Percentiles rank a stretch among this genome's conserved stretches.
phyloP scores from a whole-genome alignment of 371 early-diverging fungal species.

The Dipsacomyces acuminosporus region DNA sequence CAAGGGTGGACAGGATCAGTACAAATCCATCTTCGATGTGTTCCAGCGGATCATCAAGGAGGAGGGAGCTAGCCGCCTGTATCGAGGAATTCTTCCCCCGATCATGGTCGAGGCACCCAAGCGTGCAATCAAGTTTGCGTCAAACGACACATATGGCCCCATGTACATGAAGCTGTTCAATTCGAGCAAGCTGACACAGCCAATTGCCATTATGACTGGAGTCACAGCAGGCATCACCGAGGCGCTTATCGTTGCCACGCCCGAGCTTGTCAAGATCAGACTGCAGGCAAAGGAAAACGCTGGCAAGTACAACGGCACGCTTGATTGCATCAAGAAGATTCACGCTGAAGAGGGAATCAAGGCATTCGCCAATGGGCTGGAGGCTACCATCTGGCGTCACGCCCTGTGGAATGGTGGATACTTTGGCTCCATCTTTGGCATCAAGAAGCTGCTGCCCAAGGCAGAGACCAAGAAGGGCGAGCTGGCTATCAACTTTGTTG shows the following conservation, averaged over 20 bases:
- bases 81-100: slow-evolving; percentile 94
- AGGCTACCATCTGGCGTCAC: slow-evolving; percentile 94
- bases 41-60: slow-evolving; percentile 81
- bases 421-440: slow-evolving; percentile 84
- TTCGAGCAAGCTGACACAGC: slow-evolving; percentile 66
- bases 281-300: slow-evolving; percentile 80
- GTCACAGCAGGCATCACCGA: slow-evolving; percentile 92
- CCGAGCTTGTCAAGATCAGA: slow-evolving; percentile 94
- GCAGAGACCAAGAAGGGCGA: slow-evolving; percentile 75
- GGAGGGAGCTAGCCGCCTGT: slow-evolving; percentile 86
- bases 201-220: slow-evolving; percentile 82
- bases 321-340: slow-evolving; percentile 71
- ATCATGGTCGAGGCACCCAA: slow-evolving; percentile 98
- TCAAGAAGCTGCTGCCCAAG: slow-evolving; percentile 71
- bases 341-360: slow-evolving; percentile 65
- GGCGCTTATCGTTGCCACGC: slow-evolving; percentile 85
- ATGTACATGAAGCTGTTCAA: slow-evolving; percentile 67
- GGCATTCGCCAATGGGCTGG: slow-evolving; percentile 90
- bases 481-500: slow-evolving; percentile 81
- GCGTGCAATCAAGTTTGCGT: slow-evolving; percentile 94
- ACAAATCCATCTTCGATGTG: slow-evolving; percentile 70
- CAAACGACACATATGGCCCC: slow-evolving; percentile 83
- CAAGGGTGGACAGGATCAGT: slow-evolving; percentile 57
- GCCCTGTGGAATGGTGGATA: slow-evolving; percentile 91
- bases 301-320: slow-evolving; percentile 72